Percentiles rank a stretch among this genome's conserved stretches.
Conservation (phyloP, 202 grass and related monocot genomes). For the Panicum virgatum region DNA sequence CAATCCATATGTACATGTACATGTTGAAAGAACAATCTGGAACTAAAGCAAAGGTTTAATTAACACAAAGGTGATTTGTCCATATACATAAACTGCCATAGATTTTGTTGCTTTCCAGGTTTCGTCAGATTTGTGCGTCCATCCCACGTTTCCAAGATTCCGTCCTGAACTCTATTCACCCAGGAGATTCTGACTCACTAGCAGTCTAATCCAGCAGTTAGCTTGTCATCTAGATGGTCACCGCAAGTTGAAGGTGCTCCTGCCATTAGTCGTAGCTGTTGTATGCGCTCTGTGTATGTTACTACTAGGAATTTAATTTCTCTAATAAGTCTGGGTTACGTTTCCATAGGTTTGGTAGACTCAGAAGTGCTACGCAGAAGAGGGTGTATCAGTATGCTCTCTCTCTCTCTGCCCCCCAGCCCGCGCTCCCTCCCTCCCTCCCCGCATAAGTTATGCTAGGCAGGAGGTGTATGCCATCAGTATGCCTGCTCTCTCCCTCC, state of each 20-base stretch:
- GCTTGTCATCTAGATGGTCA: neutral
- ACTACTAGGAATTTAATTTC: neutral
- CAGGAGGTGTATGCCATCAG: too few relatives aligned
- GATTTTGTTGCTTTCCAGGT: conserved; percentile 14
- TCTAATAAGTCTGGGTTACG: neutral
- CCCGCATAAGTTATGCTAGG: too few relatives aligned
- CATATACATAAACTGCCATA: neutral
- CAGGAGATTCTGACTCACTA: conserved; percentile 7
- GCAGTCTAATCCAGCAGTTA: conserved; percentile 16
- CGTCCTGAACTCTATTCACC: neutral
- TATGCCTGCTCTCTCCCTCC: too few relatives aligned
- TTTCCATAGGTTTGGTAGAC: neutral
- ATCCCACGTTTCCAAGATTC: neutral
- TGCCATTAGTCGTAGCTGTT: neutral
- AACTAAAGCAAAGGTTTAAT: neutral
- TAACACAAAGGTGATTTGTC: neutral
- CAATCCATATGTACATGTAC: neutral
- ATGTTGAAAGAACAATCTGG: neutral
- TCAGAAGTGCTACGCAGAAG: neutral
- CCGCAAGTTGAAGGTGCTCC: neutral
- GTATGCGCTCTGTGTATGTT: neutral
- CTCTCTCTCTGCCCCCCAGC: too few relatives aligned
- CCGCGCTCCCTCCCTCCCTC: too few relatives aligned
- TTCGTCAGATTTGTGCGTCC: neutral
- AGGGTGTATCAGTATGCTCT: neutral